Evolutionary conservation across 169 alveolate species (phyloP).

Genomic region (Eimeria necatrix): DNA sequence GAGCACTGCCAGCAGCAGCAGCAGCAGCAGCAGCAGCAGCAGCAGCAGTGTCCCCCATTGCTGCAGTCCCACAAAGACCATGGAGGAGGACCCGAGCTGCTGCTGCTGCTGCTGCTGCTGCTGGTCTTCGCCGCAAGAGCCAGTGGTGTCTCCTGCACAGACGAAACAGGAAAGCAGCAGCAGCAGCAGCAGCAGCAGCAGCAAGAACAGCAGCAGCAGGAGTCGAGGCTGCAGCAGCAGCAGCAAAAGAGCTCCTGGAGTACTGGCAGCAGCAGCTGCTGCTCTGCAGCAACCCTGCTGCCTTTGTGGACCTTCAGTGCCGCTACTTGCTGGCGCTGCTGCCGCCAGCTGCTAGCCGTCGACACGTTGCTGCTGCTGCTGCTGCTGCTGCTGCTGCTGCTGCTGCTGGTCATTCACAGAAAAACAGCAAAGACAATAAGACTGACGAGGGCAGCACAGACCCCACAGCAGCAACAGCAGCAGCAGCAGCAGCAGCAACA

Average conservation of each 20-base stretch:
- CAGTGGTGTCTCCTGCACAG: neutral
- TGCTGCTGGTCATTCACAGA: neutral
- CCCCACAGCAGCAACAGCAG: no score
- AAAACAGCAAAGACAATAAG: neutral
- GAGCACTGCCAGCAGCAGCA: neutral
- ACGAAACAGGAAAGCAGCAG: neutral
- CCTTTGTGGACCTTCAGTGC: neutral
- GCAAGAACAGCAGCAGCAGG: neutral
- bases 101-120: constrained; percentile 29
- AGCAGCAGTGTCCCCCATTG: no score
- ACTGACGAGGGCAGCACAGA: no score
- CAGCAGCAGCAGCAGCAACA: neutral
- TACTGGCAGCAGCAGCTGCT: constrained; percentile 57
- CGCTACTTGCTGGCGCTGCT: constrained; percentile 43
- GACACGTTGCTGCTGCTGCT: neutral
- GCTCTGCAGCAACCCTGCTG: constrained; percentile 28
- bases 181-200: constrained; percentile 42
- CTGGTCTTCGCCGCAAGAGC: neutral
- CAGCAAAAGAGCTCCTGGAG: neutral
- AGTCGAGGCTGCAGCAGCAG: neutral
- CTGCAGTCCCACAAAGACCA: no score
- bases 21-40: neutral
- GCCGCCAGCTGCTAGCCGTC: neutral
- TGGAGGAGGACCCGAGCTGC: no score
- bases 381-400: constrained; percentile 31